Evolutionary conservation across 371 early-diverging fungal species (phyloP).

Genomic region (Actinomortierella wolfii): DNA sequence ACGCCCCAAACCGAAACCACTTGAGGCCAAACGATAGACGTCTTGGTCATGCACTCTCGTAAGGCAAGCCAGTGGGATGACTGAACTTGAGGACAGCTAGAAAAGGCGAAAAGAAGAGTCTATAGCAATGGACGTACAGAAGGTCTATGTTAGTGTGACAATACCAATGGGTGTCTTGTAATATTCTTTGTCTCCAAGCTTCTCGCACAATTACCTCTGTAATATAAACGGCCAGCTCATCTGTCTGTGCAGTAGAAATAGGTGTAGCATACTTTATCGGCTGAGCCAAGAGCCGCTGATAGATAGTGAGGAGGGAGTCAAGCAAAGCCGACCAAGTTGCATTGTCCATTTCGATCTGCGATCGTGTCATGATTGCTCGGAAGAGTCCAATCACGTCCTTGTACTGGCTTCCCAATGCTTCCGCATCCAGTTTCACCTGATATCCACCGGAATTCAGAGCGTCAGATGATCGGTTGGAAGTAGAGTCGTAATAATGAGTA

Average conservation of each 20-base stretch:
- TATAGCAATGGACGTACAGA: too few species aligned
- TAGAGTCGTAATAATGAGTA: slow-evolving; percentile 7
- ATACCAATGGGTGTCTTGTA: neutral
- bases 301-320: slow-evolving; percentile 58
- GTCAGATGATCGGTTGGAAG: slow-evolving; percentile 33
- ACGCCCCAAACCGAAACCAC: slow-evolving; percentile 2
- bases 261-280: slow-evolving; percentile 55
- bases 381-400: slow-evolving; percentile 67
- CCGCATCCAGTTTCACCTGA: slow-evolving; percentile 51
- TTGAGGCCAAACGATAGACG: neutral
- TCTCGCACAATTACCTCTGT: slow-evolving; percentile 53
- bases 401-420: slow-evolving; percentile 53
- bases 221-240: slow-evolving; percentile 59
- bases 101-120: too few species aligned
- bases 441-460: slow-evolving; percentile 30
- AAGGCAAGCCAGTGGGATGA: too few species aligned
- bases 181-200: slow-evolving; percentile 9
- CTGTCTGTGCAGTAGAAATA: slow-evolving; percentile 51
- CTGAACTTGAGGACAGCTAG: too few species aligned
- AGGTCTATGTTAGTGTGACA: too few species aligned
- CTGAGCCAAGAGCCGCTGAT: slow-evolving; percentile 56
- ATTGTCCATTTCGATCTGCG: slow-evolving; percentile 67
- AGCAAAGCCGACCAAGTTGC: slow-evolving; percentile 64
- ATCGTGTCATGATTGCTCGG: slow-evolving; percentile 58
- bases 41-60: too few species aligned